These are phyloP conservation scores for Tetrapisispora iriomotensis DNA, from an alignment of 805 yeast genomes.

Conservation along the genomic window DNA sequence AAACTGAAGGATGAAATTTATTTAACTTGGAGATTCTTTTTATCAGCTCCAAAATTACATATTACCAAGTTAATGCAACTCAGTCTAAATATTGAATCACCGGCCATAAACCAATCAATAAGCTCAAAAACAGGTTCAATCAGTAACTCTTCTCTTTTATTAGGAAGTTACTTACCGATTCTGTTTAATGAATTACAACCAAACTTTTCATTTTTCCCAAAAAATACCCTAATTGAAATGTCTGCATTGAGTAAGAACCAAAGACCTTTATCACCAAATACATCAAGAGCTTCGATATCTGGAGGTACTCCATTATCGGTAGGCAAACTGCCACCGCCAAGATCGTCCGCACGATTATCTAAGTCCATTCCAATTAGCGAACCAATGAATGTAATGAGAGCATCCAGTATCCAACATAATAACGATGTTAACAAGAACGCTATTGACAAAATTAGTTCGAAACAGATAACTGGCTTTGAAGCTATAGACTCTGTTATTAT, in stretches of 20 bases:
- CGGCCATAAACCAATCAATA: constrained; percentile 23
- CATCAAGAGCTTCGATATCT: constrained; percentile 5
- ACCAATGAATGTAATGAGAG: constrained; percentile 4
- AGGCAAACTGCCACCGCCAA: constrained; percentile 11
- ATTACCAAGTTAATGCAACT: constrained; percentile 49
- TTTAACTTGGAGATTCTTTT: constrained; percentile 24
- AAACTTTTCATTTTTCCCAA: constrained; percentile 47
- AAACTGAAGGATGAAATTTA: constrained; percentile 19
- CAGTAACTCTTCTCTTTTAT: constrained; percentile 42
- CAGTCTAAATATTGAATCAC: constrained; percentile 59
- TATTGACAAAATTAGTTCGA: constrained; percentile 2
- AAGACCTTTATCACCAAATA: constrained; percentile 19
- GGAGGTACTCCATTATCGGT: background rate
- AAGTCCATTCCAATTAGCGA: constrained; percentile 9
- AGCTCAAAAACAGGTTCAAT: constrained; percentile 34
- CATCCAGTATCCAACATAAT: background rate
- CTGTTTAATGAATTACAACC: constrained; percentile 51
- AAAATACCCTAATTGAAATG: constrained; percentile 44
- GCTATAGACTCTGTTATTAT: constrained; percentile 34
- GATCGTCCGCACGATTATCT: constrained; percentile 17
- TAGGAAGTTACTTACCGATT: constrained; percentile 57
- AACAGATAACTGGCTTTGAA: constrained; percentile 36
- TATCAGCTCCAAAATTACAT: constrained; percentile 32
- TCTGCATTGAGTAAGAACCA: too few relatives aligned
- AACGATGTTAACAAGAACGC: background rate